Evolutionary conservation across 331 rosid genomes (phyloP), one percentile per base, ranked within the genome.

Genomic region (Dryas integrifolia): DNA sequence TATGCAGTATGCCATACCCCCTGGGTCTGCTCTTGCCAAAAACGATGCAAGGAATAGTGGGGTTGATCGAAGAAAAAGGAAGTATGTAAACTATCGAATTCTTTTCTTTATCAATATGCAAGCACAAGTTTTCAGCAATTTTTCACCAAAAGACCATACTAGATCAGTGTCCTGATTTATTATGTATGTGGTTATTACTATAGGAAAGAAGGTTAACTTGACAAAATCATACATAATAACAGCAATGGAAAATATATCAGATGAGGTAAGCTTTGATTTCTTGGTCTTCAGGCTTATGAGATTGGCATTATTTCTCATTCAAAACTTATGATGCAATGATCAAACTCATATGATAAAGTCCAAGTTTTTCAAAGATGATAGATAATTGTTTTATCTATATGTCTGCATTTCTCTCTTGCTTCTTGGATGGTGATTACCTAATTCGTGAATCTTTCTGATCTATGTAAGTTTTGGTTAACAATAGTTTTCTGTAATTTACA

Each of bases 51-150:
- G 96, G 85, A 91, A 78, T 76, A 83, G 88, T 67, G 82, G 85
- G 11, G 82, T 82, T 61, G 98, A 94, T 76, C 82, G 96, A 78
- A 85, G 97, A 74, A 94, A 91, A 87, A 89, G 98, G 79, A 94
- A 94, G 88, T 88, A 79, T 41, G 81, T 52, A 69, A 67, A 60
- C 30, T 14, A 40, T 15, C 21, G 39, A 52, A 61, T 49, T 30
- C 1, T 51, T 21, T 73, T 15, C 14, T 60, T 21, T 51, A n/a
- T 10, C 44, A 49, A 55, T 47, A 3, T 72, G 18, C 44, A 46
- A 41, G 39, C 21, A 58, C 40, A 58, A 26, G 53, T 11, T 47
- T 46, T 72, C 66, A 16, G 26, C 59, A 65, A 50, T 39, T 45
- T 26, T 50, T 67, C 5, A 30, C 26, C 51, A 48, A 58, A 58